Percentiles rank a stretch among this genome's conserved stretches.
Evolutionary conservation across 2,329 filamentous ascomycete species (phyloP).

Genomic region (Penicillium sp.): DNA sequence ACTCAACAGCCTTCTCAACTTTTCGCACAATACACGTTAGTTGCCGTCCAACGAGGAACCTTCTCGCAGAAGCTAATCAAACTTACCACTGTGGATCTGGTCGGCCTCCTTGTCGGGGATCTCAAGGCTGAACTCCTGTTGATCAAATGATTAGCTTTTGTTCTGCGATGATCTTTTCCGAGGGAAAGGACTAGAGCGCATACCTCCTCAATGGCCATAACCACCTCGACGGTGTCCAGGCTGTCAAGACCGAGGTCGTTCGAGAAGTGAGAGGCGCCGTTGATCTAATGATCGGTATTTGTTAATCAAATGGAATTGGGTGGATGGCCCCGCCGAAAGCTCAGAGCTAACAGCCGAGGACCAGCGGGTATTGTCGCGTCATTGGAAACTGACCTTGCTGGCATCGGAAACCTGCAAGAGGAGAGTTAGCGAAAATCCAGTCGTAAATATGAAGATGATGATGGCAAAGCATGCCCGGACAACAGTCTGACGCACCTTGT

Average conservation of each 20-base stretch:
- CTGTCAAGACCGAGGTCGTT: constrained; percentile 97
- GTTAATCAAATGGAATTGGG: constrained; percentile 21
- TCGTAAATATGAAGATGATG: neutral
- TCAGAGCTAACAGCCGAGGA: constrained; percentile 1
- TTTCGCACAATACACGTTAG: constrained; percentile 21
- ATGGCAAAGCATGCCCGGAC: neutral
- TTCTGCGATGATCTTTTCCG: constrained; percentile 6
- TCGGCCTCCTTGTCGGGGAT: constrained; percentile 98
- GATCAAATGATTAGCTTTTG: constrained; percentile 15
- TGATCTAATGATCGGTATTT: constrained; percentile 62
- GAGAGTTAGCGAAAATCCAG: constrained; percentile 2
- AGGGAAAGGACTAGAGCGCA: constrained; percentile 14
- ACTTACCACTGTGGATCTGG: constrained; percentile 86
- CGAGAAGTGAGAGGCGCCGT: constrained; percentile 79
- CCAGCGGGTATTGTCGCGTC: constrained; percentile 3
- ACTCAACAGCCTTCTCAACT: constrained; percentile 94
- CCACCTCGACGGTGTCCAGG: constrained; percentile 97
- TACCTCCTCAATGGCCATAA: constrained; percentile 99
- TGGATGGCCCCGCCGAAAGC: neutral
- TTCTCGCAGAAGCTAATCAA: neutral
- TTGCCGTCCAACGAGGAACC: neutral
- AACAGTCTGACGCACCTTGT: constrained; percentile 68
- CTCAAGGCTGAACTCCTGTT: constrained; percentile 82
- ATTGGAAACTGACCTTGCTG: constrained; percentile 37
- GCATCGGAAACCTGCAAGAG: constrained; percentile 36